A percentile compares a stretch with the other conserved stretches of the same genome.
Conservation (phyloP, 352 stramenopile species). For the Pythium dissotocum region DNA sequence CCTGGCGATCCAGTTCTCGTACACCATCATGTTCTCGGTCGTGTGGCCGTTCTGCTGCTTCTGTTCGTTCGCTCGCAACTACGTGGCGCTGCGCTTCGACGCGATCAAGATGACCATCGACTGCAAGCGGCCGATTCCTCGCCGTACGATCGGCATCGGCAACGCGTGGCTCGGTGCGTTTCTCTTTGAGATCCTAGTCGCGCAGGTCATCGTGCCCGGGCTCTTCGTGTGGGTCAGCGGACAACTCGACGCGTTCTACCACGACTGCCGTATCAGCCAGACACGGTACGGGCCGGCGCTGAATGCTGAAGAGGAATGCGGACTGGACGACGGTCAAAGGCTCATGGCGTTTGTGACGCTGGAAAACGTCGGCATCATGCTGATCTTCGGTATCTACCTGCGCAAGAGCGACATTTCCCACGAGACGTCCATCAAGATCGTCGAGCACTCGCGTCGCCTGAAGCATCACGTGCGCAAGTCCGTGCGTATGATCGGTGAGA, state of each 20-base stretch:
- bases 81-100: conserved; percentile 54
- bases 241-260: conserved; percentile 58
- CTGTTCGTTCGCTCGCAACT: conserved; percentile 53
- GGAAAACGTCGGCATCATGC: conserved; percentile 53
- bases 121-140: conserved; percentile 55
- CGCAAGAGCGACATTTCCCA: conserved; percentile 56
- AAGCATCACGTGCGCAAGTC: conserved; percentile 60
- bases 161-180: conserved; percentile 49
- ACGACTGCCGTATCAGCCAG: conserved; percentile 37
- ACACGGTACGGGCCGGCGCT: conserved; percentile 41
- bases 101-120: conserved; percentile 69
- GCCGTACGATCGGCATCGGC: conserved; percentile 54
- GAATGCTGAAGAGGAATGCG: conserved; percentile 18
- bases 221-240: conserved; percentile 69
- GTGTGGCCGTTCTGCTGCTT: conserved; percentile 66
- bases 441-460: conserved; percentile 51
- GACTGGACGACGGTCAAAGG: conserved; percentile 20
- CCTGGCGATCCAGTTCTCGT: conserved; percentile 68
- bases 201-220: conserved; percentile 46
- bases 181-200: conserved; percentile 54
- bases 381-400: conserved; percentile 53
- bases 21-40: conserved; percentile 71
- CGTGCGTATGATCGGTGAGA: conserved; percentile 59
- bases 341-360: conserved; percentile 45
- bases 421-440: conserved; percentile 55